Base-by-base conservation (phyloP, 1,284 basidiomycete genomes). In the Microbotryomycetes sp. region DNA sequence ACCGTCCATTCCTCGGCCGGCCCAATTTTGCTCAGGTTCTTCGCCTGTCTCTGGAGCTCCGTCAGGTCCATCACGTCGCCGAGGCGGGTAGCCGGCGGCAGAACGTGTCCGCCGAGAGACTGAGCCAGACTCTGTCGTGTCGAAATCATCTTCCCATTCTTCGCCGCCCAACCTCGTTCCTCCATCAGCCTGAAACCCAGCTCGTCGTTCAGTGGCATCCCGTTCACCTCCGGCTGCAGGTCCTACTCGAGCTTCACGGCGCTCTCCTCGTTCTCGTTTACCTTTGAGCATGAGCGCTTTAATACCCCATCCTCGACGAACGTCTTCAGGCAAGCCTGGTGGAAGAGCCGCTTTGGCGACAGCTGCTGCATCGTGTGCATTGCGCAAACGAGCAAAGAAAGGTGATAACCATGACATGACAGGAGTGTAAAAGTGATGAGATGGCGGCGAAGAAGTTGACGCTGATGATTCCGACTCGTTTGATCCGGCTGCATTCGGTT, bases 341-440 rank as follows among this genome's bases (percentile, higher is more conserved):
- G 65, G 65, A 12, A 61, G 58, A 9, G 68, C 63, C 5, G 68
- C 68, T 15, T 55, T 58, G 9, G 54, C 63, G n/a, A 69, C 59
- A 15, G 66, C 68, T 3, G 68, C 68, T 16, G 59, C 59, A 50
- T 69, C 64, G 63, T 69, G 68, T 7, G 68, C 68, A 14, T 46
- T 46, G 5, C 68, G 68, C 16, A 69, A 54, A 3, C 56, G 62
- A 6, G 52, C 26, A 42, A 69, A 52, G 60, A 67, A 67, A 26
- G 65, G 61, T 4, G 42, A 22, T 19, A 69, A 59, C 31, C 58
- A 46, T 23, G 22, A 19, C 23, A 59, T 15, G 31, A 62, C 26
- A 25, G 62, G 57, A n/a, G 54, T 26, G 57, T 60, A 64, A 54
- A 61, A 52, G 57, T 64, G 65, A 9, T 63, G 54, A 16, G 62